These are phyloP conservation scores for Heracleum sosnowskyi DNA, from an alignment of 129 eudicot species.

Conservation along the genomic window DNA sequence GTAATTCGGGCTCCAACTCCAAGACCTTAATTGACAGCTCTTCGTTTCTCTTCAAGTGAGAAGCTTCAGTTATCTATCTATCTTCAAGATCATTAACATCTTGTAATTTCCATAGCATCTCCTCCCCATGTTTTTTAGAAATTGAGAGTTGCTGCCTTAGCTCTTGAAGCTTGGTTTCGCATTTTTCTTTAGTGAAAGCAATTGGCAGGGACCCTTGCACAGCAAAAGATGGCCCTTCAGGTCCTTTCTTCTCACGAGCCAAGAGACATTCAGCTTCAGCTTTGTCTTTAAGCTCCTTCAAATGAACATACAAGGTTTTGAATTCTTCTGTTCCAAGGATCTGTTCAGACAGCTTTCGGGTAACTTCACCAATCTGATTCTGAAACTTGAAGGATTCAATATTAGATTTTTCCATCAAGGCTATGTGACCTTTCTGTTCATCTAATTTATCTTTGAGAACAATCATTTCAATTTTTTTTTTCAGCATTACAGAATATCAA, in stretches of 20 bases:
- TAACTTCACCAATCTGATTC: slow-evolving; percentile 35
- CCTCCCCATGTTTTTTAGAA: slow-evolving; percentile 79
- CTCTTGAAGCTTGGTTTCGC: slow-evolving; percentile 69
- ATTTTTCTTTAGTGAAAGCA: slow-evolving; percentile 85
- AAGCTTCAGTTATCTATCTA: slow-evolving; percentile 61
- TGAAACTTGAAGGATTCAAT: slow-evolving; percentile 36
- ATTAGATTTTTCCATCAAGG: slow-evolving; percentile 18
- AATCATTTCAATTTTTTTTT: slow-evolving; percentile 33
- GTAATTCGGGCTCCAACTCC: slow-evolving; percentile 58
- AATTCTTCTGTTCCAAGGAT: slow-evolving; percentile 73
- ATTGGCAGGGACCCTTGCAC: slow-evolving; percentile 65
- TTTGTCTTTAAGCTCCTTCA: slow-evolving; percentile 81
- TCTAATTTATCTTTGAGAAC: slow-evolving; percentile 50
- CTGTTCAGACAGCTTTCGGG: slow-evolving; percentile 68
- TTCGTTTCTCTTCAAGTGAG: slow-evolving; percentile 50
- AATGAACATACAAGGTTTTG: slow-evolving; percentile 65
- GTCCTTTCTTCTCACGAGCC: slow-evolving; percentile 52
- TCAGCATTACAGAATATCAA: slow-evolving; percentile 41
- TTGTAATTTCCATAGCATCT: slow-evolving; percentile 82
- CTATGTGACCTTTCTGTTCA: slow-evolving; percentile 28
- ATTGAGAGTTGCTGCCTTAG: slow-evolving; percentile 71
- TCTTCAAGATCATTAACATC: slow-evolving; percentile 76
- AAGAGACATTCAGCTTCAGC: slow-evolving; percentile 51
- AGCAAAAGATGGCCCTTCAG: slow-evolving; percentile 44
- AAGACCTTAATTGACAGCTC: slow-evolving; percentile 49